Percentiles rank a stretch among this genome's conserved stretches.
Conservation (phyloP, 2,329 filamentous ascomycete species). For the Aspergillus awamori region DNA sequence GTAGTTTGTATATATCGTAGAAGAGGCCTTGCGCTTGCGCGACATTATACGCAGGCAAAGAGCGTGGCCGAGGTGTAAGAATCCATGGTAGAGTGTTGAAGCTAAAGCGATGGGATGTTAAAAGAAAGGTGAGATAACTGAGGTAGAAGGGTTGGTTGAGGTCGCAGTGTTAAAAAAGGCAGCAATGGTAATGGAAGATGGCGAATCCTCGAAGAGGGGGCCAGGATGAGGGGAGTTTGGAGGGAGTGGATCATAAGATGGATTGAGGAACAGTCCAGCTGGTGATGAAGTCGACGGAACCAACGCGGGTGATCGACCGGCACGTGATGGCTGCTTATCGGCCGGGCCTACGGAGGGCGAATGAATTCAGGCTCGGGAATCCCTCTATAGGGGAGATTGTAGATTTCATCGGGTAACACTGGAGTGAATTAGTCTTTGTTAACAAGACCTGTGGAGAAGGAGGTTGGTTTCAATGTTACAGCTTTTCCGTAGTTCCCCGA, state of each 20-base stretch:
- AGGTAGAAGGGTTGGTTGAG: background rate
- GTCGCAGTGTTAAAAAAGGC: background rate
- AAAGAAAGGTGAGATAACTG: background rate
- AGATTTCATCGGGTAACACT: background rate
- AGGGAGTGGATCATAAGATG: conserved; percentile 12
- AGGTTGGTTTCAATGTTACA: background rate
- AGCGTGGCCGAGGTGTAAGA: conserved; percentile 16
- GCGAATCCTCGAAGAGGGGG: background rate
- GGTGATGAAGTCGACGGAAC: conserved; percentile 23
- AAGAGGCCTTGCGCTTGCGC: conserved; percentile 26
- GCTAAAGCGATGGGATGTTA: background rate
- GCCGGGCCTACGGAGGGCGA: conserved; percentile 1
- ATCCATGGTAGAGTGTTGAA: conserved; percentile 23
- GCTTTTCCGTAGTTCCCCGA: background rate
- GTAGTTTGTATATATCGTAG: conserved; percentile 19
- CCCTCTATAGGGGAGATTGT: background rate
- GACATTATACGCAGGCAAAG: conserved; percentile 30
- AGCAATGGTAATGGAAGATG: background rate
- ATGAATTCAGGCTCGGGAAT: background rate
- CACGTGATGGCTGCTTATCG: conserved; percentile 38
- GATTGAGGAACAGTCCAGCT: conserved; percentile 11
- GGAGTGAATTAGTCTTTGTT: background rate
- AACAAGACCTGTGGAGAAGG: background rate
- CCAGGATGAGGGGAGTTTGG: conserved; percentile 8
- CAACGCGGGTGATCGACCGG: conserved; percentile 29